These are phyloP conservation scores for Myxozyma neotropica DNA, from an alignment of 805 yeast genomes.

Conservation along the genomic window DNA sequence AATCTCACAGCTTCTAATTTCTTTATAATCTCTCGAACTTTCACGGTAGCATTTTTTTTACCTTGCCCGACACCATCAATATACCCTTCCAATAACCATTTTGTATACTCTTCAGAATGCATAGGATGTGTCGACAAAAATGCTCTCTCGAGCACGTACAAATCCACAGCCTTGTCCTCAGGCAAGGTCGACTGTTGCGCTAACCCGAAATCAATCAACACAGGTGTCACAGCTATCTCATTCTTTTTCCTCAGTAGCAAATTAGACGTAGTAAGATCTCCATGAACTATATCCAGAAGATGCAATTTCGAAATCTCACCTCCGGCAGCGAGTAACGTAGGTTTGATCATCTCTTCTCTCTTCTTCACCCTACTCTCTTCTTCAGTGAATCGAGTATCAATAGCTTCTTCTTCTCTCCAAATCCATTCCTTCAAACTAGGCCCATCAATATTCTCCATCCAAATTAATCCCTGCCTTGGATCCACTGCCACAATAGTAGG, in stretches of 20 bases:
- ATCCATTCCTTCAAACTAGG: constrained; percentile 42
- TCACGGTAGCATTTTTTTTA: constrained; percentile 31
- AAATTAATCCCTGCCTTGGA: constrained; percentile 72
- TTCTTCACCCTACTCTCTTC: constrained; percentile 1
- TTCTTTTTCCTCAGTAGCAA: constrained; percentile 53
- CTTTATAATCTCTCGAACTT: constrained; percentile 51
- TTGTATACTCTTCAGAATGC: constrained; percentile 62
- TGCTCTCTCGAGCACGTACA: constrained; percentile 92
- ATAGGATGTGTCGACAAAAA: constrained; percentile 86
- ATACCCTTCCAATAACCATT: constrained; percentile 77
- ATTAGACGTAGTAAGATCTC: constrained; percentile 91
- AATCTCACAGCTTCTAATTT: constrained; percentile 81
- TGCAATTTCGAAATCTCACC: constrained; percentile 70
- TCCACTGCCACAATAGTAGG: constrained; percentile 81
- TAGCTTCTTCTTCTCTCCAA: constrained; percentile 40
- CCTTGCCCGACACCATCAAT: constrained; percentile 28
- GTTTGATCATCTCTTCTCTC: constrained; percentile 44
- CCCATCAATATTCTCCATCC: constrained; percentile 82
- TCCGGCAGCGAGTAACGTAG: constrained; percentile 64
- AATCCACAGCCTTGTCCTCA: constrained; percentile 96
- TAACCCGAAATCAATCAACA: constrained; percentile 87
- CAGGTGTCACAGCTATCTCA: constrained; percentile 49
- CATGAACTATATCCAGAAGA: constrained; percentile 78
- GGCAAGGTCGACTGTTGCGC: constrained; percentile 72
- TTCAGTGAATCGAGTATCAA: constrained; percentile 5